Conservation (phyloP, 345 rosid species). For the Reutealis trisperma region DNA sequence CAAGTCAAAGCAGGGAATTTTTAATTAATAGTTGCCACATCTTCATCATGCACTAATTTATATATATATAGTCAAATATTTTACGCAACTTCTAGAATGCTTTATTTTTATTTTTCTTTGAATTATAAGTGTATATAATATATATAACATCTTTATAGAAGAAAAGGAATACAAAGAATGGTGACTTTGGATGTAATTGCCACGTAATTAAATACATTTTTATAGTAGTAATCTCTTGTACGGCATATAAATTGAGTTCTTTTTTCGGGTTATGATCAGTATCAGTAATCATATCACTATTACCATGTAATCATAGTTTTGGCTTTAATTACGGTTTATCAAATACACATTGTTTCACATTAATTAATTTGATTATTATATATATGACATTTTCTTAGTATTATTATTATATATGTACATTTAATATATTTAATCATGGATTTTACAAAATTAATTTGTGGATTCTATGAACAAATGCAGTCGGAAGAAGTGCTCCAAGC, state of each 20-base stretch:
- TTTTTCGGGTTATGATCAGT: neutral
- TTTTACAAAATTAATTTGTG: too few species aligned
- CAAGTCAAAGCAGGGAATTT: neutral
- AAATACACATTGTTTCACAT: too few species aligned
- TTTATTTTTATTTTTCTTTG: neutral
- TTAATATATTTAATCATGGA: too few species aligned
- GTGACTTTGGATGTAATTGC: neutral
- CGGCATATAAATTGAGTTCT: neutral
- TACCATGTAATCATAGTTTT: neutral
- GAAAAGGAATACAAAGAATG: neutral
- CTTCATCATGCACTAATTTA: neutral
- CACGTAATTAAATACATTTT: neutral
- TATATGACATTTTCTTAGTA: too few species aligned
- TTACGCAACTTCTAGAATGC: neutral
- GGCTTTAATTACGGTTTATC: too few species aligned
- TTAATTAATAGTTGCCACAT: neutral
- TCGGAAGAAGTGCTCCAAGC: too few species aligned
- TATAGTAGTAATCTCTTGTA: neutral
- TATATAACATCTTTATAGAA: neutral
- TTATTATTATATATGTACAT: too few species aligned
- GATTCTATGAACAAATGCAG: too few species aligned
- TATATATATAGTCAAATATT: slow-evolving; percentile 9
- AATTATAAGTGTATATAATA: too few species aligned
- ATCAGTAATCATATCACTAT: too few species aligned
- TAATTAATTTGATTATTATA: too few species aligned